These are phyloP conservation scores for Syzygium malaccense DNA, from an alignment of 441 rosid genomes.

Conservation along the genomic window DNA sequence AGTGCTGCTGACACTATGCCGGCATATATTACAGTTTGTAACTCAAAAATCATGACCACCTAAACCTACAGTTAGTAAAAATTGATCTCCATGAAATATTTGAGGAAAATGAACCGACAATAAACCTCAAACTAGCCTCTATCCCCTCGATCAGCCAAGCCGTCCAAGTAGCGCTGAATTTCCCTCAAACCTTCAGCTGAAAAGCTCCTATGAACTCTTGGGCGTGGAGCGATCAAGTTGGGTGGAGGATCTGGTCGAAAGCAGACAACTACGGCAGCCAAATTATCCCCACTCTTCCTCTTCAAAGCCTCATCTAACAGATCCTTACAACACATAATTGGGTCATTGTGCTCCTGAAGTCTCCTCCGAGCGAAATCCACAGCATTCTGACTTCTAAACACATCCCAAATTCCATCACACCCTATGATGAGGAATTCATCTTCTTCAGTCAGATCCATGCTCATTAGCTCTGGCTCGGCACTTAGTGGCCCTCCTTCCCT, in stretches of 20 bases:
- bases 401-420: slow-evolving; percentile 90
- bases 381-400: slow-evolving; percentile 80
- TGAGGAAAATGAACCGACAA: not conserved
- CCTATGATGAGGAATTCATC: slow-evolving; percentile 88
- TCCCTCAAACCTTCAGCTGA: slow-evolving; percentile 65
- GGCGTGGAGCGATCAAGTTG: slow-evolving; percentile 56
- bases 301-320: slow-evolving; percentile 76
- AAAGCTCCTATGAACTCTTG: slow-evolving; percentile 64
- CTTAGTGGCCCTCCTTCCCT: slow-evolving; percentile 65
- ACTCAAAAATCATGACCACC: not conserved
- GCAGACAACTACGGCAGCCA: slow-evolving; percentile 69
- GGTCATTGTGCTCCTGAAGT: slow-evolving; percentile 82
- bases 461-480: slow-evolving; percentile 78
- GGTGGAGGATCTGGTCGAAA: slow-evolving; percentile 65
- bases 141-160: slow-evolving; percentile 27
- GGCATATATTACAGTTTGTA: not conserved
- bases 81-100: not conserved
- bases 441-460: slow-evolving; percentile 41
- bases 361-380: slow-evolving; percentile 85
- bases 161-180: slow-evolving; percentile 65
- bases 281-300: slow-evolving; percentile 80
- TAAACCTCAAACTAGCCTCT: slow-evolving; percentile 10
- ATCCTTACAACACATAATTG: slow-evolving; percentile 60
- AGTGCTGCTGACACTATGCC: not conserved
- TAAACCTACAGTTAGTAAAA: not conserved